Conservation (phyloP, 768 basidiomycete genomes). For the Kwoniella bestiolae region DNA sequence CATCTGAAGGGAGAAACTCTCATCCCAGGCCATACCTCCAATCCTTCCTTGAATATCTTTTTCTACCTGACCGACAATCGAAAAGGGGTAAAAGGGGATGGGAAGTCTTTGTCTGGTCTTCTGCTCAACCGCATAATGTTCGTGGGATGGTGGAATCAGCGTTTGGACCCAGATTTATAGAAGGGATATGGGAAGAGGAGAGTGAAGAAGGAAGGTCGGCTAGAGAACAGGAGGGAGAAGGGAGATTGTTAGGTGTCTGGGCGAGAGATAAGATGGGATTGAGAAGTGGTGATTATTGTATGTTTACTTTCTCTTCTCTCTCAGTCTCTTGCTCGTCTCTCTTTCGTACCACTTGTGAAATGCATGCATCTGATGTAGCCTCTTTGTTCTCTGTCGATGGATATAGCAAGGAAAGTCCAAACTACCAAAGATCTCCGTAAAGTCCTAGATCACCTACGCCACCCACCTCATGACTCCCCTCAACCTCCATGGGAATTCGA, state of each 20-base stretch:
- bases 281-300: slow-evolving; percentile 42
- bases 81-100: slow-evolving; percentile 33
- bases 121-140: slow-evolving; percentile 55
- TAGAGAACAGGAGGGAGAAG: slow-evolving; percentile 34
- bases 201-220: slow-evolving; percentile 1
- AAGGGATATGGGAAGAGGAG: slow-evolving; percentile 42
- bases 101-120: slow-evolving; percentile 56
- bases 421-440: slow-evolving; percentile 54
- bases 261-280: slow-evolving; percentile 52
- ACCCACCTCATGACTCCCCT: not conserved
- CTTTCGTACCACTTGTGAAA: not conserved
- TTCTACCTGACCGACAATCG: slow-evolving; percentile 27
- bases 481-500: slow-evolving; percentile 15
- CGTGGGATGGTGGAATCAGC: slow-evolving; percentile 46
- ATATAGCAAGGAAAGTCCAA: slow-evolving; percentile 41
- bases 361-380: slow-evolving; percentile 6
- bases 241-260: slow-evolving; percentile 54
- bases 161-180: slow-evolving; percentile 41
- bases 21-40: slow-evolving; percentile 50
- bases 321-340: not conserved
- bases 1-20: slow-evolving; percentile 10
- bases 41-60: slow-evolving; percentile 50
- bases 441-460: slow-evolving; percentile 36
- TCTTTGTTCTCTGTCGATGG: not conserved
- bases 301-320: slow-evolving; percentile 18